A percentile compares a stretch with the other conserved stretches of the same genome.
phyloP scores from a whole-genome alignment of 2,329 filamentous ascomycete genomes.

The Phaeosphaeria sp. region DNA sequence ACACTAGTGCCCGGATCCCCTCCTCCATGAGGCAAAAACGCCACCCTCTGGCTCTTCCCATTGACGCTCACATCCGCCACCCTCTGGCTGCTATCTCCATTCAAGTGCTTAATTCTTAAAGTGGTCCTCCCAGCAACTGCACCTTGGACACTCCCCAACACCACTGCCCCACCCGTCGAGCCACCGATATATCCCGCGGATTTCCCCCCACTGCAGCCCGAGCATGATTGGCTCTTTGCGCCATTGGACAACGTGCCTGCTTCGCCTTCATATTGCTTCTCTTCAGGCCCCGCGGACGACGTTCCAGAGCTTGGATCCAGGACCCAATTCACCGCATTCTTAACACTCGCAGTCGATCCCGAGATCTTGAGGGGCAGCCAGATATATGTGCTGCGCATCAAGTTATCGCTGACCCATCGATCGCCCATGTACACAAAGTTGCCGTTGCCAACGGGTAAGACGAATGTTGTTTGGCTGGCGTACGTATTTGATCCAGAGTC shows the following conservation, averaged over 20 bases:
- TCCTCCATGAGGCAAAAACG: constrained; percentile 61
- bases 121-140: constrained; percentile 57
- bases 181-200: constrained; percentile 58
- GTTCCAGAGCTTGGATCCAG: constrained; percentile 54
- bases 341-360: constrained; percentile 59
- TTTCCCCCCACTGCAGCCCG: constrained; percentile 58
- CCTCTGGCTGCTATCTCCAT: constrained; percentile 62
- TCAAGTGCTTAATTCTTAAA: constrained; percentile 62
- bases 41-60: constrained; percentile 57
- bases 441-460: constrained; percentile 57
- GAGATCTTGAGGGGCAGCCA: constrained; percentile 67
- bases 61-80: constrained; percentile 65
- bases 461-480: constrained; percentile 65
- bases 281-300: constrained; percentile 53
- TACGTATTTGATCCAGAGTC: constrained; percentile 65
- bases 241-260: constrained; percentile 52
- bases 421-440: constrained; percentile 70
- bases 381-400: constrained; percentile 67
- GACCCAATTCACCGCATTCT: constrained; percentile 64
- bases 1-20: constrained; percentile 57
- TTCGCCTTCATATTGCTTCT: constrained; percentile 63
- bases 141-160: constrained; percentile 57
- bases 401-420: constrained; percentile 67
- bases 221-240: constrained; percentile 58
- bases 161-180: constrained; percentile 58